Percentiles rank a stretch among this genome's conserved stretches.
These are phyloP conservation scores for Nemania sp. DNA, from an alignment of 2,329 filamentous ascomycete species.

Conservation along the genomic window DNA sequence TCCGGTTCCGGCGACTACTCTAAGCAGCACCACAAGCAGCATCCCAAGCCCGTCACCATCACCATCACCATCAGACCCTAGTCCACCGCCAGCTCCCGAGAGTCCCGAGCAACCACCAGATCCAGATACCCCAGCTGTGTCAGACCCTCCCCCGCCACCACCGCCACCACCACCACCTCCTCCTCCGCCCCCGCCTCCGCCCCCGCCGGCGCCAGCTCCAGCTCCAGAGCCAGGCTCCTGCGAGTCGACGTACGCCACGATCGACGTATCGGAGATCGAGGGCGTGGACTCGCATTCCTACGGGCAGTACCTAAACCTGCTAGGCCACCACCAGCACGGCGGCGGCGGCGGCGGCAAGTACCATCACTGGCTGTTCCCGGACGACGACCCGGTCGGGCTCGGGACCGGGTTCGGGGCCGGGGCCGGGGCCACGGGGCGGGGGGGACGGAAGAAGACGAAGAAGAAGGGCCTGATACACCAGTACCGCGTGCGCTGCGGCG, in stretches of 20 bases:
- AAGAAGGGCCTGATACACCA: constrained; percentile 27
- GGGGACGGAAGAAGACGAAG: too few relatives aligned
- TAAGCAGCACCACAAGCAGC: neutral
- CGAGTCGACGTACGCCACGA: constrained; percentile 26
- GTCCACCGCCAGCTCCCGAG: neutral
- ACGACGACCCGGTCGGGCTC: too few relatives aligned
- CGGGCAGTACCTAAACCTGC: constrained; percentile 31
- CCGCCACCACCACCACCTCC: neutral
- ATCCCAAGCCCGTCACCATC: neutral
- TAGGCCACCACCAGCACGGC: constrained; percentile 18
- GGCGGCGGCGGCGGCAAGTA: neutral
- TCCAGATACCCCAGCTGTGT: neutral
- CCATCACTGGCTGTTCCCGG: neutral
- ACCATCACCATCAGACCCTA: neutral
- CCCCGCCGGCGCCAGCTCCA: constrained; percentile 6
- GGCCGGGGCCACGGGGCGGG: neutral
- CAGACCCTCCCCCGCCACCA: neutral
- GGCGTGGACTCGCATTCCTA: constrained; percentile 29
- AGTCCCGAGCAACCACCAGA: neutral
- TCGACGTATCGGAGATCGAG: constrained; percentile 31
- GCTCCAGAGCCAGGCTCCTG: constrained; percentile 25
- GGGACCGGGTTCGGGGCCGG: neutral
- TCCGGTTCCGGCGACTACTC: neutral
- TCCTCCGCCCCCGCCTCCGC: neutral
- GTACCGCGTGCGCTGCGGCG: constrained; percentile 34